phyloP scores from a whole-genome alignment of 495 filamentous ascomycete genomes.

The Aspergillus ostianus region DNA sequence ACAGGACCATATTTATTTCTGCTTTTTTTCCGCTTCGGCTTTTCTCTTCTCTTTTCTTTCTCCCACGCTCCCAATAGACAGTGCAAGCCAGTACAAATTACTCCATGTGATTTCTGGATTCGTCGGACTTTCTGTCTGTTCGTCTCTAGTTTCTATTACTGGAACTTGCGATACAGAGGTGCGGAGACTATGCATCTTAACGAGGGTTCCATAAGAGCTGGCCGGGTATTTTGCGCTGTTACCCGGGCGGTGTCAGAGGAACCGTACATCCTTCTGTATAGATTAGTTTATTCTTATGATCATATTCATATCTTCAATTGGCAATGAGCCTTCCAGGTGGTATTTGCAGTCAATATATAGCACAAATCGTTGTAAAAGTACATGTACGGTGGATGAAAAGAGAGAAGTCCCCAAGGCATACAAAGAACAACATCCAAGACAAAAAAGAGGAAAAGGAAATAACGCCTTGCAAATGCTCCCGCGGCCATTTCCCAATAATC shows the following conservation, averaged over 20 bases:
- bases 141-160: slow-evolving; percentile 60
- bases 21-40: slow-evolving; percentile 28
- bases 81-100: slow-evolving; percentile 70
- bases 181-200: slow-evolving; percentile 68
- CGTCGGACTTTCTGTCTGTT: slow-evolving; percentile 67
- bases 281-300: slow-evolving; percentile 5
- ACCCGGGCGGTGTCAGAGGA: slow-evolving; percentile 90
- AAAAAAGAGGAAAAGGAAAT: slow-evolving; percentile 22
- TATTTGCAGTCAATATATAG: slow-evolving; percentile 19
- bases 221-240: slow-evolving; percentile 69
- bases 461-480: slow-evolving; percentile 47
- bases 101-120: slow-evolving; percentile 45
- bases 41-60: slow-evolving; percentile 34
- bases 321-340: slow-evolving; percentile 11
- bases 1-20: slow-evolving; percentile 20
- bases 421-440: slow-evolving; percentile 20
- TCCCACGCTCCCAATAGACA: slow-evolving; percentile 82
- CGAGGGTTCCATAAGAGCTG: slow-evolving; percentile 86
- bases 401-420: slow-evolving; percentile 20
- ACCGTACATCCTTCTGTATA: slow-evolving; percentile 56
- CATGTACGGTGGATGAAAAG: slow-evolving; percentile 20
- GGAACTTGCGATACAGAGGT: slow-evolving; percentile 73
- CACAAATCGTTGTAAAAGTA: slow-evolving; percentile 25
- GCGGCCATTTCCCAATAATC: slow-evolving; percentile 27
- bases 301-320: neutral